Conservation (phyloP, 2,329 filamentous ascomycete genomes). For the Colletotrichum kahawae region DNA sequence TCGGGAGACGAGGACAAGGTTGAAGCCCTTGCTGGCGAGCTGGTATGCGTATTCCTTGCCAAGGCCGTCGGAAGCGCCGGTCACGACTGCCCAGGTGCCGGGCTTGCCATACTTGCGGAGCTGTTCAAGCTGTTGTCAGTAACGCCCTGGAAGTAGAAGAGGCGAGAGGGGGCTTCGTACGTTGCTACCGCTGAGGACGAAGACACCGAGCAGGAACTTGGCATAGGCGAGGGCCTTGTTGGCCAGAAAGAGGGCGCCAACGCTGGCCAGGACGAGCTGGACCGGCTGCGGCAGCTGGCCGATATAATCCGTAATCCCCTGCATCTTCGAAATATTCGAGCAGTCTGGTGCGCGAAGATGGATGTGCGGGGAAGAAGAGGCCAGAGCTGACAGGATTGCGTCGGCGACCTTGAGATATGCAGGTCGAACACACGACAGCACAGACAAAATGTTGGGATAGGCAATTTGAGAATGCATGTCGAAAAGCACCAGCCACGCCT, state of each 20-base stretch:
- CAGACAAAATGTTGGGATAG: conserved; percentile 21
- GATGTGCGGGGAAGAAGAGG: not conserved
- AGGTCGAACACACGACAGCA: not conserved
- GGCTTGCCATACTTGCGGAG: conserved; percentile 89
- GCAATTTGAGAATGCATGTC: conserved; percentile 9
- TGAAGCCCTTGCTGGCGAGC: conserved; percentile 90
- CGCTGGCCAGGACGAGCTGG: conserved; percentile 51
- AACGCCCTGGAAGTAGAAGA: not conserved
- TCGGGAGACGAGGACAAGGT: conserved; percentile 91
- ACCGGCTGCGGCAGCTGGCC: conserved; percentile 47
- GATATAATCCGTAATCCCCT: conserved; percentile 34
- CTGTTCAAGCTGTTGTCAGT: conserved; percentile 48
- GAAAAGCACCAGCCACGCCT: conserved; percentile 4
- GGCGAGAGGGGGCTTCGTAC: conserved; percentile 43
- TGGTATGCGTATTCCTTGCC: conserved; percentile 96
- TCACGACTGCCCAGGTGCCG: conserved; percentile 93
- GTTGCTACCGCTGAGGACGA: conserved; percentile 68
- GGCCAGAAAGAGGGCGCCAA: conserved; percentile 65
- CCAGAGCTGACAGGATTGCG: not conserved
- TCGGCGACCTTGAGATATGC: not conserved
- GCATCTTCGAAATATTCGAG: not conserved
- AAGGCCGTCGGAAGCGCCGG: conserved; percentile 93
- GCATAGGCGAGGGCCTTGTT: conserved; percentile 63
- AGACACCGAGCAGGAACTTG: conserved; percentile 68
- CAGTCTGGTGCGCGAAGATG: not conserved